Conservation (phyloP, 495 filamentous ascomycete genomes). For the Pyrenopolyporus hunteri region DNA sequence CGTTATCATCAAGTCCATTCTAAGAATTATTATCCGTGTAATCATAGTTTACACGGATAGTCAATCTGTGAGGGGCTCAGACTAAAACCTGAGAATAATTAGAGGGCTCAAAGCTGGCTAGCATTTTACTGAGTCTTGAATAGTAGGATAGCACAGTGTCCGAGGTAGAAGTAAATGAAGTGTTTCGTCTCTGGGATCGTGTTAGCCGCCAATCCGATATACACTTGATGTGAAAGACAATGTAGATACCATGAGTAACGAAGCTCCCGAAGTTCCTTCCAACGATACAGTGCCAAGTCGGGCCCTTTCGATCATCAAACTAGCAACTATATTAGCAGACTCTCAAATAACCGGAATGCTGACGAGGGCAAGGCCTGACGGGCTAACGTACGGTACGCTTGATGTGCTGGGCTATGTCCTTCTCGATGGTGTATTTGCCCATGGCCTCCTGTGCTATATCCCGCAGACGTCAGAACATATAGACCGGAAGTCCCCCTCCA, state of each 20-base stretch:
- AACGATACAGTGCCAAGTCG: constrained; percentile 98
- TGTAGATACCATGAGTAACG: constrained; percentile 85
- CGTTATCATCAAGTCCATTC: not conserved
- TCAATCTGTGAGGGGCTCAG: not conserved
- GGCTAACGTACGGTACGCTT: constrained; percentile 79
- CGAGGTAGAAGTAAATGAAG: constrained; percentile 99
- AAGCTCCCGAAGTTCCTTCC: constrained; percentile 99
- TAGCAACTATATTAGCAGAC: constrained; percentile 45
- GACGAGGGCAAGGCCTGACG: not conserved
- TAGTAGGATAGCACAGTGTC: constrained; percentile 95
- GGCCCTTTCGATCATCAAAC: constrained; percentile 90
- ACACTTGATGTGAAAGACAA: not conserved
- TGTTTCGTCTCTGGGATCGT: constrained; percentile 87
- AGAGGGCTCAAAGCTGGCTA: not conserved
- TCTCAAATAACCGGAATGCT: not conserved
- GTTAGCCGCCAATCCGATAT: constrained; percentile 21
- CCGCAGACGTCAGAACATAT: constrained; percentile 5
- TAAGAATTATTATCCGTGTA: constrained; percentile 3
- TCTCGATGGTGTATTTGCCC: constrained; percentile 90
- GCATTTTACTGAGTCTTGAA: constrained; percentile 92
- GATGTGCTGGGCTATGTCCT: constrained; percentile 98
- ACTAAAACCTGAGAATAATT: not conserved
- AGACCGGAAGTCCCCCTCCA: not conserved
- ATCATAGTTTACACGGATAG: not conserved
- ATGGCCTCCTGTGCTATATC: constrained; percentile 86